Evolutionary conservation across 2,329 filamentous ascomycete genomes (phyloP).

Genomic region (Mollisiaceae sp.): DNA sequence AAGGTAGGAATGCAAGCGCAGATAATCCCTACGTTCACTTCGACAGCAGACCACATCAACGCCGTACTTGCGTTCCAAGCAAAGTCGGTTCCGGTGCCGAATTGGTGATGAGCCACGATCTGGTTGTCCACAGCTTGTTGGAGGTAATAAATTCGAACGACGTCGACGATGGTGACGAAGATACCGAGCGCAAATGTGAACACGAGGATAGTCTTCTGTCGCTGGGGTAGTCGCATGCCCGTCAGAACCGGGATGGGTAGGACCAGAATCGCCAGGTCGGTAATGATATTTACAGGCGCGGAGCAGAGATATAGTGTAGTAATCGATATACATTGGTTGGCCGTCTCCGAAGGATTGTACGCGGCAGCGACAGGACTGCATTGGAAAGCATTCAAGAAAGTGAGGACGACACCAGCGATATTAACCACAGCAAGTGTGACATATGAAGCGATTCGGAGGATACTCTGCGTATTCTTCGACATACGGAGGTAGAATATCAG

Average conservation of each 20-base stretch:
- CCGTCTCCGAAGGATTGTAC: conserved; percentile 53
- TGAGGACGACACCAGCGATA: conserved; percentile 76
- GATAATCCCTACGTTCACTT: conserved; percentile 88
- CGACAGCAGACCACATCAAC: conserved; percentile 92
- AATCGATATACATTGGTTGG: conserved; percentile 53
- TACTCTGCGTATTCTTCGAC: conserved; percentile 74
- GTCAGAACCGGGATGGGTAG: conserved; percentile 89
- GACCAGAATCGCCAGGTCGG: conserved; percentile 85
- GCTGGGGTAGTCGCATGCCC: conserved; percentile 79
- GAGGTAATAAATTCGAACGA: conserved; percentile 87
- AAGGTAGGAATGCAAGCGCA: conserved; percentile 92
- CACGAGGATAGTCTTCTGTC: conserved; percentile 87
- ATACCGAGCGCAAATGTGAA: conserved; percentile 86
- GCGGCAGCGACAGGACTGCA: conserved; percentile 76
- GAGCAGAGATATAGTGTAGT: conserved; percentile 73
- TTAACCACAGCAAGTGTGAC: conserved; percentile 79
- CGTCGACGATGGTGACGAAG: conserved; percentile 87
- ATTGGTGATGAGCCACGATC: conserved; percentile 14
- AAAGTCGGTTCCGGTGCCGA: conserved; percentile 60
- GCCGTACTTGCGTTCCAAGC: conserved; percentile 80
- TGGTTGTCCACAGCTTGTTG: conserved; percentile 54
- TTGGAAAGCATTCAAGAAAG: conserved; percentile 86
- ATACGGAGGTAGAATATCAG: conserved; percentile 88
- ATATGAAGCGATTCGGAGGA: conserved; percentile 85
- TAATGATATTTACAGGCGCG: conserved; percentile 89